Conservation (phyloP, 495 filamentous ascomycete species). For the Pseudoneurospora amorphoporcata region DNA sequence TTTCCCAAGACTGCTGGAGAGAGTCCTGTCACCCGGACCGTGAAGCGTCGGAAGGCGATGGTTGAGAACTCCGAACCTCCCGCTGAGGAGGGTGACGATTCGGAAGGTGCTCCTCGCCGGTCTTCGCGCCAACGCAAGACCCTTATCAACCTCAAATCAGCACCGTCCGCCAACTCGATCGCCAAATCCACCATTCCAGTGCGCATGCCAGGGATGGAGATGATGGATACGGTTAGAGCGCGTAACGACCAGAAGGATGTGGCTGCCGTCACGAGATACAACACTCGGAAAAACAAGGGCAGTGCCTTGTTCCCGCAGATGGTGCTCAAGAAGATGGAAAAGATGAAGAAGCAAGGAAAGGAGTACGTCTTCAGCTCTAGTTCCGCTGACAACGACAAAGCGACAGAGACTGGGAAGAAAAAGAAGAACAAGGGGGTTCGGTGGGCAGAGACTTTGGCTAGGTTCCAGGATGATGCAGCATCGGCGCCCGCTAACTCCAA, state of each 20-base stretch:
- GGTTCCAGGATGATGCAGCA: slow-evolving; percentile 11
- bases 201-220: slow-evolving; percentile 19
- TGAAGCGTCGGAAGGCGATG: slow-evolving; percentile 1
- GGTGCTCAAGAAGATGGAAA: slow-evolving; percentile 22
- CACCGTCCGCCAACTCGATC: slow-evolving; percentile 23
- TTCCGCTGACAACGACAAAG: neutral
- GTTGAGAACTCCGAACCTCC: neutral
- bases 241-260: slow-evolving; percentile 42
- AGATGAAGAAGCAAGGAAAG: slow-evolving; percentile 16
- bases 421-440: slow-evolving; percentile 16
- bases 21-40: neutral
- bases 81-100: slow-evolving; percentile 1
- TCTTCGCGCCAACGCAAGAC: slow-evolving; percentile 19
- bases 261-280: slow-evolving; percentile 34
- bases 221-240: slow-evolving; percentile 18
- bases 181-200: slow-evolving; percentile 22
- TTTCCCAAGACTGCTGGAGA: neutral
- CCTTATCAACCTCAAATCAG: slow-evolving; percentile 14
- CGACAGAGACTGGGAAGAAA: neutral
- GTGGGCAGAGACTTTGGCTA: slow-evolving; percentile 22
- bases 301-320: slow-evolving; percentile 20
- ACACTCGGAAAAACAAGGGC: slow-evolving; percentile 49
- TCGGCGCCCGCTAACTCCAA: neutral
- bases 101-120: slow-evolving; percentile 14
- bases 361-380: neutral